A percentile compares a stretch with the other conserved stretches of the same genome.
Evolutionary conservation across 257 asterid genomes (phyloP).

Genomic region (Jacaranda copaia): DNA sequence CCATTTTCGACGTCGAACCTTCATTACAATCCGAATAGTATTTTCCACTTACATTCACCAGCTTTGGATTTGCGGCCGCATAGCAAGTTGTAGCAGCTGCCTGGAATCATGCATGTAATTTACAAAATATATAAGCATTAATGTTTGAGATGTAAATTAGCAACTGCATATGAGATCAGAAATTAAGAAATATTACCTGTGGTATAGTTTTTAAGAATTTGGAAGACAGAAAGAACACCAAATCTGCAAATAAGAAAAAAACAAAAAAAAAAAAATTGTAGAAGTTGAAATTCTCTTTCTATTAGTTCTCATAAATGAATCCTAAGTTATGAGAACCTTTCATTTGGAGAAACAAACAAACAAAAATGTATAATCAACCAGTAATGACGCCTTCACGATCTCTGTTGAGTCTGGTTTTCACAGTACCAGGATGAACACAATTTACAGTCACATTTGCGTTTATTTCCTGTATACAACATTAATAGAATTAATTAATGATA

Average conservation of each 20-base stretch:
- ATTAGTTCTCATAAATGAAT: too few species aligned
- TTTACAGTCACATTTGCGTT: conserved; percentile 84
- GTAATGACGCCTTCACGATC: conserved; percentile 93
- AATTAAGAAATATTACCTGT: conserved; percentile 56
- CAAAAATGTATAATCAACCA: conserved; percentile 44
- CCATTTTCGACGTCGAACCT: conserved; percentile 68
- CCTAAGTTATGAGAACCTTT: too few species aligned
- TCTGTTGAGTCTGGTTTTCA: conserved; percentile 89
- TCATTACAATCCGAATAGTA: conserved; percentile 93
- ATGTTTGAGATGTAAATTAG: too few species aligned
- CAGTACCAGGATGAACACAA: conserved; percentile 97
- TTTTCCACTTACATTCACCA: conserved; percentile 68
- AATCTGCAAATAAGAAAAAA: conserved; percentile 50
- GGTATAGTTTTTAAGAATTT: conserved; percentile 88
- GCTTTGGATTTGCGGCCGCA: conserved; percentile 75
- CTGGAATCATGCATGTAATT: conserved; percentile 37
- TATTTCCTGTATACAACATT: conserved; percentile 67
- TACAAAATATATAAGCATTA: too few species aligned
- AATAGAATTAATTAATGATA: neutral
- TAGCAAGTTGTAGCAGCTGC: conserved; percentile 98
- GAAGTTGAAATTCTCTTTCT: too few species aligned
- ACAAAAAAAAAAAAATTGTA: too few species aligned
- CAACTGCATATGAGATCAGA: too few species aligned
- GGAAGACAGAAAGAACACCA: conserved; percentile 88
- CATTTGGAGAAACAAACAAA: neutral